Conservation (phyloP, 176 grass and related monocot species). For the Miscanthus lutarioriparius region DNA sequence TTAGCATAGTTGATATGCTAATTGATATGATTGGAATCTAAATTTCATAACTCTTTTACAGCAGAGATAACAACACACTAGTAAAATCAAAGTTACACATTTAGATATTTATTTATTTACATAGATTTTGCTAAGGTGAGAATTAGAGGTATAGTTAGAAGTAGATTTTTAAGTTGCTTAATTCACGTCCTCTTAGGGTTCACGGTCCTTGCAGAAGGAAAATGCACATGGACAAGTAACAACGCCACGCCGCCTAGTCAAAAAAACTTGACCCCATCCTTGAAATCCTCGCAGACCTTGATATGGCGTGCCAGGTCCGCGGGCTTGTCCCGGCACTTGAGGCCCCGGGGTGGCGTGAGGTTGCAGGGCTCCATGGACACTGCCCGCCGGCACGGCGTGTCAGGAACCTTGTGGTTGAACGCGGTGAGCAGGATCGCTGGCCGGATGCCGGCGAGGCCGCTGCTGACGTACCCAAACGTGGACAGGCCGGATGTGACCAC, state of each 20-base stretch:
- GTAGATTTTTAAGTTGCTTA: too few species aligned
- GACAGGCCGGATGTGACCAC: slow-evolving; percentile 47
- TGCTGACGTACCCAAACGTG: slow-evolving; percentile 59
- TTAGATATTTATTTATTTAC: too few species aligned
- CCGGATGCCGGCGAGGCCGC: slow-evolving; percentile 47
- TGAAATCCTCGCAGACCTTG: slow-evolving; percentile 37
- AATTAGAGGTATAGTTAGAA: too few species aligned
- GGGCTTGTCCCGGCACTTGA: slow-evolving; percentile 2
- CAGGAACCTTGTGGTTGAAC: not conserved
- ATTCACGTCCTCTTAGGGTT: too few species aligned
- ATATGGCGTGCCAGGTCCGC: slow-evolving; percentile 14
- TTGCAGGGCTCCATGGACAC: slow-evolving; percentile 44
- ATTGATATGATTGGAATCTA: too few species aligned
- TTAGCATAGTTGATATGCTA: too few species aligned
- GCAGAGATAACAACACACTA: too few species aligned
- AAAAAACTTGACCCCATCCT: not conserved
- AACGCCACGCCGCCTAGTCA: not conserved
- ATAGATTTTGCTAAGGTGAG: too few species aligned
- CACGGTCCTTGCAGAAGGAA: too few species aligned
- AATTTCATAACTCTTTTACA: too few species aligned
- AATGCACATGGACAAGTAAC: not conserved
- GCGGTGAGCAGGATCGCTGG: slow-evolving; percentile 31
- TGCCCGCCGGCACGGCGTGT: slow-evolving; percentile 15
- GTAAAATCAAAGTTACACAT: too few species aligned
- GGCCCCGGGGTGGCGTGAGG: slow-evolving; percentile 12